Evolutionary conservation across 805 yeast genomes (phyloP).

Genomic region (Teunomyces gatunensis): DNA sequence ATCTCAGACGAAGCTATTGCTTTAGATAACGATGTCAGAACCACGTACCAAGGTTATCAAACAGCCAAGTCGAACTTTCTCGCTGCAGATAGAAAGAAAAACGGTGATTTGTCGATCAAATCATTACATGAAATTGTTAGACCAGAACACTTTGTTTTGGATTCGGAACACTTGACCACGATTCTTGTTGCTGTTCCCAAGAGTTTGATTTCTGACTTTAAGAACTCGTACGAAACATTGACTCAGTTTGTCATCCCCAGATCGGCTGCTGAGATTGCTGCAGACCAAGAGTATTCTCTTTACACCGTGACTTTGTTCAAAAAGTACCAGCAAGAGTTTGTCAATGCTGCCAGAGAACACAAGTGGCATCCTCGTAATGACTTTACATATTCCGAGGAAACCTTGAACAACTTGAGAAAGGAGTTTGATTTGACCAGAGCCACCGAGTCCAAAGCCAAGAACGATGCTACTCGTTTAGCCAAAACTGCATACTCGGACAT

Average conservation of each 20-base stretch:
- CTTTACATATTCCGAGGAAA: conserved; percentile 78
- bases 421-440: conserved; percentile 77
- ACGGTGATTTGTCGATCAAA: conserved; percentile 89
- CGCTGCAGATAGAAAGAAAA: conserved; percentile 88
- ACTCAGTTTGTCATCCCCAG: conserved; percentile 88
- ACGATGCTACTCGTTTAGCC: conserved; percentile 78
- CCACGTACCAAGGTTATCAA: conserved; percentile 71
- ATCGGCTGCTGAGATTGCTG: conserved; percentile 65
- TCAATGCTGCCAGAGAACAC: conserved; percentile 70
- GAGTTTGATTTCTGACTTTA: conserved; percentile 55
- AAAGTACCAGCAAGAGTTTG: conserved; percentile 70
- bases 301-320: conserved; percentile 83
- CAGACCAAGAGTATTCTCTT: conserved; percentile 71
- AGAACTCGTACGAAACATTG: conserved; percentile 70
- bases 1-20: conserved; percentile 77
- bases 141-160: conserved; percentile 77
- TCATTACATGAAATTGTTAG: conserved; percentile 86
- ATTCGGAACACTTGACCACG: conserved; percentile 83
- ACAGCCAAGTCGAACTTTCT: conserved; percentile 79
- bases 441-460: conserved; percentile 67
- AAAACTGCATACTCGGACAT: conserved; percentile 89
- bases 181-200: conserved; percentile 88
- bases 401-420: conserved; percentile 65
- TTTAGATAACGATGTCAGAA: conserved; percentile 80
- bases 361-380: conserved; percentile 89